Base-by-base conservation (phyloP, 345 rosid species). In the Populus nigra region DNA sequence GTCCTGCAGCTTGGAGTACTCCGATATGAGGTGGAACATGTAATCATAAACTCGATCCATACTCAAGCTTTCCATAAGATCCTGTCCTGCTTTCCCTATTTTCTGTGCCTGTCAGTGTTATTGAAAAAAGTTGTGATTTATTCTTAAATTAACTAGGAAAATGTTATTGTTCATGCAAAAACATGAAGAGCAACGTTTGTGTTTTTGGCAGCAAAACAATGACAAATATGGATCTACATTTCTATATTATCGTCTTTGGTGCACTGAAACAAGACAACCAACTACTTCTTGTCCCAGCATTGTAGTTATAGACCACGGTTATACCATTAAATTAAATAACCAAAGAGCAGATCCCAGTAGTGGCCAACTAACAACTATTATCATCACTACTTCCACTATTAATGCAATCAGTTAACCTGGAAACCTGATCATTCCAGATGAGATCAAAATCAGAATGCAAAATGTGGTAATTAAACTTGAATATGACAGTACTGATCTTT, bases 41-140 rank as follows among this genome's bases (percentile, higher is more conserved):
- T 93, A 95, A 81, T 93, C 97, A 57, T 93, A 93, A 17, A 95
- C 83, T 47, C 89, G 62, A 73, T 91, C 89, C 96, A 93, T 88
- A 65, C 74, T 91, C 57, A 91, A 78, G 77, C 86, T 86, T 80
- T 86, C 92, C 98, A 93, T 93, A 77, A 88, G 87, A 53, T 82
- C 73, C 65, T 93, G 99, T 65, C 96, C 99, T 67, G 85, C 81
- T 87, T 88, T 86, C 29, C 98, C 99, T 31, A 93, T 90, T 71
- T 73, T 79, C 79, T 86, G 87, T 6, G 99, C 99, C 97, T 93
- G 88, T 65, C 27, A 36, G 39, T 66, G 82, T 69, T 18, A 69
- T 76, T 45, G 38, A 16, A 11, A 41, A 59, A 17, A 15, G 63
- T 27, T 47, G 20, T 67, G 70, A 20, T 13, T 17, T 49, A 4